Conservation (phyloP, 2,329 filamentous ascomycete species). For the Scedosporium apiospermum region DNA sequence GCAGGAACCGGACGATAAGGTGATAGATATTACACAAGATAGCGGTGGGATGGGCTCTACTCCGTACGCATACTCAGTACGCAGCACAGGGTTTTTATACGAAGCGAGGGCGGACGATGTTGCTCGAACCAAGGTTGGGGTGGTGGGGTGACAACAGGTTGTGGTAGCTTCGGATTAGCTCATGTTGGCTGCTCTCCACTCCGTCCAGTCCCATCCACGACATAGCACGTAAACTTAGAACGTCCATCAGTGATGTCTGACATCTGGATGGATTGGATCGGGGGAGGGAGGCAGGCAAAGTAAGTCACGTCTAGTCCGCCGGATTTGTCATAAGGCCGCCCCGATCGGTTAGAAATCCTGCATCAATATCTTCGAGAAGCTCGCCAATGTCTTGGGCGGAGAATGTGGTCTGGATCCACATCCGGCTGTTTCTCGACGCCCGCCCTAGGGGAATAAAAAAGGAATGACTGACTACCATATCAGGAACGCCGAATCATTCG, state of each 20-base stretch:
- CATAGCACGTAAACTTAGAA: not conserved
- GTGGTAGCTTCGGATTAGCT: no score
- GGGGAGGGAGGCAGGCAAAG: not conserved
- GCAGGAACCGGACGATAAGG: no score
- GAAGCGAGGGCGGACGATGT: no score
- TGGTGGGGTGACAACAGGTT: no score
- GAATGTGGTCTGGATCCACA: not conserved
- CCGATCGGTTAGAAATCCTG: not conserved
- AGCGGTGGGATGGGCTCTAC: no score
- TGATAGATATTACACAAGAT: no score
- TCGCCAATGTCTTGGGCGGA: not conserved
- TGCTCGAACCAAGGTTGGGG: no score
- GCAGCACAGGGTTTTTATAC: no score
- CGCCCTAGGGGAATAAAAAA: not conserved
- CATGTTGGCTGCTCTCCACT: no score
- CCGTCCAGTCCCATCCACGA: not conserved
- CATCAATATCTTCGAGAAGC: not conserved
- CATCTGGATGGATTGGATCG: not conserved
- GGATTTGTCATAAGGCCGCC: not conserved
- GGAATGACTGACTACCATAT: not conserved
- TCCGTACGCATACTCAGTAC: no score
- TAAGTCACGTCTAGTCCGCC: not conserved
- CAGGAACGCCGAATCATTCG: not conserved
- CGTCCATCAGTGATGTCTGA: not conserved
- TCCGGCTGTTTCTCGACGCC: not conserved